Evolutionary conservation across 805 yeast genomes (phyloP).

Genomic region (Barnettozyma pratensis): DNA sequence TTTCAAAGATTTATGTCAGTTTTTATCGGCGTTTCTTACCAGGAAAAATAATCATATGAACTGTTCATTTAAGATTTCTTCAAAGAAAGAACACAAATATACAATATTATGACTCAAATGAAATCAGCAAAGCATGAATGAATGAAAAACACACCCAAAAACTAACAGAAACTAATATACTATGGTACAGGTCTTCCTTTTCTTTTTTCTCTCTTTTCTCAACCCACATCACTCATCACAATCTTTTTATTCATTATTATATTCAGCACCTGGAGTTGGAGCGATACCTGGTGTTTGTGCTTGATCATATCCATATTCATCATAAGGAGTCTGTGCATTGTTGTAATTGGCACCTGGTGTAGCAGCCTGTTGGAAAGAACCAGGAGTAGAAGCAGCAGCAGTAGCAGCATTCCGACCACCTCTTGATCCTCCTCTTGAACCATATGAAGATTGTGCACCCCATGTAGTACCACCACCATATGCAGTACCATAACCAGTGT

Average conservation of each 20-base stretch:
- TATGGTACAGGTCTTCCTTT: neutral
- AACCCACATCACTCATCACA: too few species aligned
- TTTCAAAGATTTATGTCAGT: too few species aligned
- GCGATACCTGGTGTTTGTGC: constrained; percentile 18
- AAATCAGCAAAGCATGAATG: too few species aligned
- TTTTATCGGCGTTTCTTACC: too few species aligned
- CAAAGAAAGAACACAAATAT: too few species aligned
- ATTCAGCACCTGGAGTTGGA: constrained; percentile 9
- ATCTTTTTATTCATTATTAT: neutral
- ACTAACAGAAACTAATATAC: neutral
- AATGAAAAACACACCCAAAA: too few species aligned
- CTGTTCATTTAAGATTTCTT: too few species aligned
- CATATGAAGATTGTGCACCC: constrained; percentile 29
- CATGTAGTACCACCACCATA: constrained; percentile 40
- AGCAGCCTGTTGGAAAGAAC: constrained; percentile 28
- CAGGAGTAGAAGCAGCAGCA: constrained; percentile 31
- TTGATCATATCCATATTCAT: constrained; percentile 5
- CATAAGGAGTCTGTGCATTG: constrained; percentile 14
- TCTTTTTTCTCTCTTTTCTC: neutral
- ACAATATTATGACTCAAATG: too few species aligned
- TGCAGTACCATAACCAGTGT: constrained; percentile 25
- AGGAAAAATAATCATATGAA: too few species aligned
- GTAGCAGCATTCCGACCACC: constrained; percentile 24
- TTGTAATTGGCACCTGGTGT: constrained; percentile 35
- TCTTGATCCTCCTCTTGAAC: constrained; percentile 11